phyloP scores from a whole-genome alignment of 192 early-diverging fungal genomes.

The Podila epicladia region DNA sequence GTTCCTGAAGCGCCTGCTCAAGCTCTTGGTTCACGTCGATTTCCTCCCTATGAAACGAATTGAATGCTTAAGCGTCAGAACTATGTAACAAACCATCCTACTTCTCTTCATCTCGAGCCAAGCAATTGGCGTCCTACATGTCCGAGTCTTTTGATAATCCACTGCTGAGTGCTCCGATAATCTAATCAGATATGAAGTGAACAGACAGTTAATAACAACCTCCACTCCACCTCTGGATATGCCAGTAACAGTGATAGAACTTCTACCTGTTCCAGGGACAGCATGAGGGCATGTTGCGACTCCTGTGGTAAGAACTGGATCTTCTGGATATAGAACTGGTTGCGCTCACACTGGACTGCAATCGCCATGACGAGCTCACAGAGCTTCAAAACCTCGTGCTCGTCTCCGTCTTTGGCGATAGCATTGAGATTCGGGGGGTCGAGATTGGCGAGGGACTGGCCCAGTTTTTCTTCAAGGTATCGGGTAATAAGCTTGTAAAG shows the following conservation, averaged over 20 bases:
- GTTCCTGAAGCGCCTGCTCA: slow-evolving; percentile 28
- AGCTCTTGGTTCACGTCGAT: slow-evolving; percentile 38
- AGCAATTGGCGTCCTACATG: slow-evolving; percentile 16
- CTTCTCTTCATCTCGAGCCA: background rate
- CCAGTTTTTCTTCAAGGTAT: slow-evolving; percentile 92
- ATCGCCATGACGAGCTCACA: slow-evolving; percentile 85
- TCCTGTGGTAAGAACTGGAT: slow-evolving; percentile 80
- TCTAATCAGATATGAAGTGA: background rate
- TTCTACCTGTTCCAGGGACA: slow-evolving; percentile 85
- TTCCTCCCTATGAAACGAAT: slow-evolving; percentile 26
- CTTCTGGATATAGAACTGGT: slow-evolving; percentile 84
- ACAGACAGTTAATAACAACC: too few relatives aligned
- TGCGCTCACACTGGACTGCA: slow-evolving; percentile 88
- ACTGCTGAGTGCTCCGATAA: slow-evolving; percentile 38
- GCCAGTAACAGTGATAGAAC: slow-evolving; percentile 1
- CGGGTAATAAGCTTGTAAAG: slow-evolving; percentile 83
- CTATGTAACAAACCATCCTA: background rate
- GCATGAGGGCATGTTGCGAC: slow-evolving; percentile 89
- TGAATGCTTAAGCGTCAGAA: background rate
- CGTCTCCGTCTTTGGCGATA: slow-evolving; percentile 86
- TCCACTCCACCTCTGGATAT: too few relatives aligned
- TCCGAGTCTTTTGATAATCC: slow-evolving; percentile 31
- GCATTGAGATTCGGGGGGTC: slow-evolving; percentile 79
- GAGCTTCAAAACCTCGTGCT: slow-evolving; percentile 78
- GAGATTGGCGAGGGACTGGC: slow-evolving; percentile 67